A percentile compares a stretch with the other conserved stretches of the same genome.
phyloP scores from a whole-genome alignment of 768 basidiomycete genomes.

The Leccinum variicolor region DNA sequence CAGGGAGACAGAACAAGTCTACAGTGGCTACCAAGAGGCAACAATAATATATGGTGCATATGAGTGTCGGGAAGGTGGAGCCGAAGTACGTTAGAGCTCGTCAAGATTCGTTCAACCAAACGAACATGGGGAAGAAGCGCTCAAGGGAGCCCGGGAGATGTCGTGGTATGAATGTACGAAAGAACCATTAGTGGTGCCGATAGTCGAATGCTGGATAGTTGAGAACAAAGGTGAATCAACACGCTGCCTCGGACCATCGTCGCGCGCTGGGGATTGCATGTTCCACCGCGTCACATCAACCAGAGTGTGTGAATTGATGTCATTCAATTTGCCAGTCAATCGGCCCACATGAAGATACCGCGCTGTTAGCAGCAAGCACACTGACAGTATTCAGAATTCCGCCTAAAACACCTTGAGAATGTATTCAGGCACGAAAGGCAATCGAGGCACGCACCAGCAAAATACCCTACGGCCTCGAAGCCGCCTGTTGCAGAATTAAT shows the following conservation, averaged over 20 bases:
- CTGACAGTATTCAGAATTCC: constrained; percentile 39
- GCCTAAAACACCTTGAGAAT: constrained; percentile 18
- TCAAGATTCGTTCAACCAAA: neutral
- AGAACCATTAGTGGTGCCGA: neutral
- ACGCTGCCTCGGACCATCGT: too few species aligned
- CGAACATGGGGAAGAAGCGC: neutral
- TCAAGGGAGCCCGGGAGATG: neutral
- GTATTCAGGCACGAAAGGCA: neutral
- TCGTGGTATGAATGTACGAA: too few species aligned
- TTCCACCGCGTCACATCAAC: neutral
- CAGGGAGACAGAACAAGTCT: too few species aligned
- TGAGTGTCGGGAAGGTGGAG: neutral
- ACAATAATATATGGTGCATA: neutral
- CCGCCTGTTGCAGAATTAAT: constrained; percentile 52
- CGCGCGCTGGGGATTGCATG: neutral
- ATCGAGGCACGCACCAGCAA: constrained; percentile 34
- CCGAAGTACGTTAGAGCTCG: neutral
- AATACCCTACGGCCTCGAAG: constrained; percentile 36
- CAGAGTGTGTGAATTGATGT: neutral
- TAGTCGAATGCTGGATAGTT: neutral
- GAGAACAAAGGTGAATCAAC: neutral
- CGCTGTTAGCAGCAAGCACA: constrained; percentile 38
- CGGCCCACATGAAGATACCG: constrained; percentile 39
- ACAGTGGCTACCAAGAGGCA: too few species aligned
- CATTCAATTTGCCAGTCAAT: constrained; percentile 40